Percentiles rank a stretch among this genome's conserved stretches.
Evolutionary conservation across 495 filamentous ascomycete species (phyloP).

Genomic region (Penicillium coffeae): DNA sequence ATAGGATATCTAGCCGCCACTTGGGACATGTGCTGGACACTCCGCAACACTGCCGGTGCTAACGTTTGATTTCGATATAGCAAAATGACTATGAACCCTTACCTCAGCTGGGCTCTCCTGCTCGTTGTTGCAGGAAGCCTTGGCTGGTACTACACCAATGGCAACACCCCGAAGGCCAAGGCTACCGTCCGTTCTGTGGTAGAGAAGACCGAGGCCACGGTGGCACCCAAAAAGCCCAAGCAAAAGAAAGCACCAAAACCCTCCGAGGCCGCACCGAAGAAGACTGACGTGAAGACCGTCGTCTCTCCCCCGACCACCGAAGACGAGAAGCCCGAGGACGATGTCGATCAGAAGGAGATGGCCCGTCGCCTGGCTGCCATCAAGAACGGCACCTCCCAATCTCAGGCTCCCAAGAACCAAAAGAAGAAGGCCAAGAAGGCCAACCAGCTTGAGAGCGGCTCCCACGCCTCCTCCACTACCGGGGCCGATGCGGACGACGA

Average conservation of each 20-base stretch:
- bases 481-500: conserved; percentile 82
- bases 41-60: background rate
- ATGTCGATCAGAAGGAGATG: conserved; percentile 67
- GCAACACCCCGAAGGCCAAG: conserved; percentile 33
- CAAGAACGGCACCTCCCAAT: conserved; percentile 56
- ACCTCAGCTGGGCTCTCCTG: conserved; percentile 56
- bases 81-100: conserved; percentile 43
- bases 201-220: conserved; percentile 34
- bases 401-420: conserved; percentile 48
- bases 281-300: conserved; percentile 34
- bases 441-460: conserved; percentile 30
- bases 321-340: conserved; percentile 50
- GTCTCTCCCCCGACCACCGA: conserved; percentile 37
- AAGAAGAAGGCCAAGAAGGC: conserved; percentile 58
- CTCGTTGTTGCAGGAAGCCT: conserved; percentile 47
- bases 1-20: background rate
- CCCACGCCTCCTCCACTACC: conserved; percentile 63
- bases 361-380: conserved; percentile 63
- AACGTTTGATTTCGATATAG: conserved; percentile 13
- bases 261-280: conserved; percentile 27
- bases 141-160: conserved; percentile 47
- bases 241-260: conserved; percentile 30
- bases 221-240: conserved; percentile 40
- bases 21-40: background rate
- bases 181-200: conserved; percentile 24